Percentiles rank a stretch among this genome's conserved stretches.
phyloP scores from a whole-genome alignment of 768 basidiomycete genomes.

The Trametes punicea region DNA sequence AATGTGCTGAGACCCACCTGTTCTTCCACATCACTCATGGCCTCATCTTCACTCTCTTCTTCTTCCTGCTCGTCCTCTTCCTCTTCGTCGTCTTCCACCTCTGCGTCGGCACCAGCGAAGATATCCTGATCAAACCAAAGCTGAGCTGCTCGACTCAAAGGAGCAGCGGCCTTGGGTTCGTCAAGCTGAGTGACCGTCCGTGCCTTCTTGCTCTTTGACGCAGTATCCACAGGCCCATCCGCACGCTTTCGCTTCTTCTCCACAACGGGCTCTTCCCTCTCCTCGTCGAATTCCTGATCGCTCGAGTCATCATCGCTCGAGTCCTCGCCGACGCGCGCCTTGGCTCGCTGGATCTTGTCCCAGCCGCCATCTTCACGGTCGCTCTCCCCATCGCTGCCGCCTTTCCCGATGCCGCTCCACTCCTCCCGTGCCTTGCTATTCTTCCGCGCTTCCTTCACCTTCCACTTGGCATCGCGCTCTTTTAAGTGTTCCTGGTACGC shows the following conservation, averaged over 20 bases:
- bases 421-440: constrained; percentile 73
- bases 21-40: constrained; percentile 22
- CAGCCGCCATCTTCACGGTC: constrained; percentile 57
- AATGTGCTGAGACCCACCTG: constrained; percentile 1
- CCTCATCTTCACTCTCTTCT: constrained; percentile 29
- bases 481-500: constrained; percentile 75
- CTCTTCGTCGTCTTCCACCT: constrained; percentile 39
- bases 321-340: constrained; percentile 42
- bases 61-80: constrained; percentile 36
- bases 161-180: constrained; percentile 31
- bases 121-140: constrained; percentile 97
- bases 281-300: constrained; percentile 44
- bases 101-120: constrained; percentile 63
- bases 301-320: constrained; percentile 51
- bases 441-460: constrained; percentile 71
- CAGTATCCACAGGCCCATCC: constrained; percentile 11
- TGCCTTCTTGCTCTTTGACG: constrained; percentile 44
- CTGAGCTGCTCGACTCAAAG: constrained; percentile 56
- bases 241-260: constrained; percentile 44
- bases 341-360: constrained; percentile 60
- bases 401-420: constrained; percentile 70
- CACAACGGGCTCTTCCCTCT: constrained; percentile 31
- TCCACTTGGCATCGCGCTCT: constrained; percentile 86
- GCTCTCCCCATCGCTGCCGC: constrained; percentile 40
- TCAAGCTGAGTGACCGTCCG: constrained; percentile 51